These are phyloP conservation scores for Filobasidium floriforme DNA, from an alignment of 768 basidiomycete genomes.

Conservation along the genomic window DNA sequence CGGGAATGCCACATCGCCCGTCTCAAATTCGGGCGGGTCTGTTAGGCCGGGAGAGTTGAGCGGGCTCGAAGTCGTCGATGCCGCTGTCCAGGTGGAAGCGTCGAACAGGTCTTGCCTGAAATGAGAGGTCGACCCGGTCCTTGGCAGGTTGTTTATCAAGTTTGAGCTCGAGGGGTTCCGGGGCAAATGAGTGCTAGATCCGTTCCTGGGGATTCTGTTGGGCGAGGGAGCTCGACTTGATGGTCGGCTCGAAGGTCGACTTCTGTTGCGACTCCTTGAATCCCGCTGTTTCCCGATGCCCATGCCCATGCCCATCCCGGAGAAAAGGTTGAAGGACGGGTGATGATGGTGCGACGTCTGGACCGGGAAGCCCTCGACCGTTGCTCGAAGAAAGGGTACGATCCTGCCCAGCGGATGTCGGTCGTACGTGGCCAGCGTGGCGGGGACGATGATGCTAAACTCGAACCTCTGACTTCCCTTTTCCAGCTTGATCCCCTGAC, in stretches of 20 bases:
- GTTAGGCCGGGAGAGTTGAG: not conserved
- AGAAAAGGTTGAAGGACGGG: slow-evolving; percentile 16
- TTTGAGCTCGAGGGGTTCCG: not conserved
- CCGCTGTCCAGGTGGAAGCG: not conserved
- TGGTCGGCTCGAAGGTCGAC: slow-evolving; percentile 11
- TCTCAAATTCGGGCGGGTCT: not conserved
- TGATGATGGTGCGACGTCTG: slow-evolving; percentile 1
- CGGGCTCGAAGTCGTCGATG: slow-evolving; percentile 6
- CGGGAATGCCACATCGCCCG: slow-evolving; percentile 4
- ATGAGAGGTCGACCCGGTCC: not conserved
- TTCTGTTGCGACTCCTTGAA: not conserved
- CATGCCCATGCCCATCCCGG: slow-evolving; percentile 11
- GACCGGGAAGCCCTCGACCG: slow-evolving; percentile 28
- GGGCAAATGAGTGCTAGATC: not conserved
- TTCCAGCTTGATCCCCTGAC: slow-evolving; percentile 29
- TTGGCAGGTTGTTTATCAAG: not conserved
- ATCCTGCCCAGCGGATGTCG: slow-evolving; percentile 31
- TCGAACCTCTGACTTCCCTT: slow-evolving; percentile 36
- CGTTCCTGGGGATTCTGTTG: not conserved
- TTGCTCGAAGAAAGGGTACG: slow-evolving; percentile 28
- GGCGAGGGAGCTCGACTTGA: slow-evolving; percentile 25
- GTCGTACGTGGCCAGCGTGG: slow-evolving; percentile 36
- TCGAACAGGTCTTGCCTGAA: not conserved
- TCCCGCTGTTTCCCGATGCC: slow-evolving; percentile 19
- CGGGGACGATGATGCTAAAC: slow-evolving; percentile 36